Conservation (phyloP, 164 flowering plant species). For the Aristolochia contorta region DNA sequence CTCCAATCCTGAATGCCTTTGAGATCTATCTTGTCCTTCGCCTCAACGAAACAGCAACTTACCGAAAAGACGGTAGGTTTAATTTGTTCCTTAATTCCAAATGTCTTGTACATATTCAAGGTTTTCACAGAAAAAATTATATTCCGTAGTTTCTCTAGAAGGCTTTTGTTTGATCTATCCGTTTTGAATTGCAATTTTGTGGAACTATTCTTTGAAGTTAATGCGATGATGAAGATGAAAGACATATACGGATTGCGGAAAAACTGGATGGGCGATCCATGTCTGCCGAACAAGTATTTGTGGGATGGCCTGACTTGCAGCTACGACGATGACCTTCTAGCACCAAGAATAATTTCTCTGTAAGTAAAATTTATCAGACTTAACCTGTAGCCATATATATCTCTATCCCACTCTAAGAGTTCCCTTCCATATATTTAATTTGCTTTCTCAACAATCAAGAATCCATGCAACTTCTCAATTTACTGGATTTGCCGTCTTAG, state of each 20-base stretch:
- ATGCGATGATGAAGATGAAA: background rate
- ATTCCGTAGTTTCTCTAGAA: background rate
- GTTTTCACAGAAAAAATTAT: background rate
- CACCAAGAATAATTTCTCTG: background rate
- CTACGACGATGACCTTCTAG: background rate
- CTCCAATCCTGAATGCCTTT: slow-evolving; percentile 4
- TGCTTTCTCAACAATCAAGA: background rate
- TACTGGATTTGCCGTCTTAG: background rate
- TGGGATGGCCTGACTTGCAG: slow-evolving; percentile 1
- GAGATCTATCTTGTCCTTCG: background rate
- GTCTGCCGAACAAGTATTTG: background rate
- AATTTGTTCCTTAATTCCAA: too few species aligned
- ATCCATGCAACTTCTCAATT: background rate
- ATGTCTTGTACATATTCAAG: background rate
- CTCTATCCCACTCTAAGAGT: too few species aligned
- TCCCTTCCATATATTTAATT: background rate
- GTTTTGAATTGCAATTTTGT: background rate
- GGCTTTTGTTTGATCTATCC: background rate
- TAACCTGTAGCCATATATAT: too few species aligned
- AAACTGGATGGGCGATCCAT: slow-evolving; percentile 5
- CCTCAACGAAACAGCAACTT: background rate
- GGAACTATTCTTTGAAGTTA: background rate
- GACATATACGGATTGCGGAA: background rate
- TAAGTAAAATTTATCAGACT: background rate
- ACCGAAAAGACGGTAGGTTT: background rate